Evolutionary conservation across 2,329 filamentous ascomycete genomes (phyloP).

Genomic region (Aspergillus sp.): DNA sequence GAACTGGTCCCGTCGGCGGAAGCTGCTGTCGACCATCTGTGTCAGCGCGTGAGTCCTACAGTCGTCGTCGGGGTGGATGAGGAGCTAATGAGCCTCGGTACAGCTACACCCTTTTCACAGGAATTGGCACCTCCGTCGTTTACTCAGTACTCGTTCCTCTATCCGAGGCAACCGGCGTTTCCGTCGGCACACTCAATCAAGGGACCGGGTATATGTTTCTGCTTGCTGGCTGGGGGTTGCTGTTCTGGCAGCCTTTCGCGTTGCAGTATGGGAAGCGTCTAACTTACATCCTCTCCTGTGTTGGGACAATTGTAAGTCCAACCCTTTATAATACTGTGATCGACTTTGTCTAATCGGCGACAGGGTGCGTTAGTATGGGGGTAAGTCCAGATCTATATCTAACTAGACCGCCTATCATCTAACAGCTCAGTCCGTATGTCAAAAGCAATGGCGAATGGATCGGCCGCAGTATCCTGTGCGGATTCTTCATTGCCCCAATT

Average conservation of each 20-base stretch:
- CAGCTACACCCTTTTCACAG: conserved; percentile 40
- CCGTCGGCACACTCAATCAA: conserved; percentile 34
- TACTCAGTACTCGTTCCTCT: conserved; percentile 41
- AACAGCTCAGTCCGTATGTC: conserved; percentile 27
- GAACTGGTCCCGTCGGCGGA: conserved; percentile 46
- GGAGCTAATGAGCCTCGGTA: not conserved
- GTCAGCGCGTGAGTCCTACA: conserved; percentile 37
- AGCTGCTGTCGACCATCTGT: conserved; percentile 42
- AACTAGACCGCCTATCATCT: not conserved
- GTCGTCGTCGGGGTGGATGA: not conserved
- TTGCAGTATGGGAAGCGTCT: conserved; percentile 44
- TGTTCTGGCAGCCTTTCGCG: conserved; percentile 50
- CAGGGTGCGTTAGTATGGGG: conserved; percentile 32
- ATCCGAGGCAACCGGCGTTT: conserved; percentile 35
- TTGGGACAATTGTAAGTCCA: conserved; percentile 30
- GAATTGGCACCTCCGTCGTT: conserved; percentile 37
- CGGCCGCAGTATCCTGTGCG: conserved; percentile 35
- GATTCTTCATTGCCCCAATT: conserved; percentile 42
- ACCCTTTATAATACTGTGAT: not conserved
- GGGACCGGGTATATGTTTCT: conserved; percentile 44
- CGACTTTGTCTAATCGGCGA: conserved; percentile 1
- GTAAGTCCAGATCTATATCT: conserved; percentile 17
- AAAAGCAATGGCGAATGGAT: conserved; percentile 39
- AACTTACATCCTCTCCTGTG: conserved; percentile 33
- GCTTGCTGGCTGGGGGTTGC: conserved; percentile 44